Evolutionary conservation across 495 filamentous ascomycete genomes (phyloP), one percentile per base, ranked within the genome.

Genomic region (Achaetomiella virescens): DNA sequence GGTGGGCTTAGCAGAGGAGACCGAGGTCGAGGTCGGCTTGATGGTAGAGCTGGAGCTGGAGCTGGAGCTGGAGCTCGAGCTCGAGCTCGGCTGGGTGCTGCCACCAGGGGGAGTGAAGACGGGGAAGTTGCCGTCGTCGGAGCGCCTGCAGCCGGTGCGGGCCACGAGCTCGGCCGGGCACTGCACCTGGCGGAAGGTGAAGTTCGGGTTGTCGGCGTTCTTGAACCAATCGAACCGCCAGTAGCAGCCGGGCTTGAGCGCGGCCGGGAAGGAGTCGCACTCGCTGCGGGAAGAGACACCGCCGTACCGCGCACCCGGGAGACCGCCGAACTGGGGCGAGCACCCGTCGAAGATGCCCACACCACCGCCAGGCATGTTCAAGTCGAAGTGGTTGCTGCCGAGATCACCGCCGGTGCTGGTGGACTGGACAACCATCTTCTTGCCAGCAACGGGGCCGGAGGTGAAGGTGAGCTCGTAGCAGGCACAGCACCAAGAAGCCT

Each of bases 181-280:
- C 35, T 77, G 73, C 36, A 84, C 78, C 57, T 76, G 60, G 56
- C 69, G 62, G 68, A 75, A 84, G 45, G 61, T 73, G 54, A 83
- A 75, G 47, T 52, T 62, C 36, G 81, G 81, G 67, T 84, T 82
- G 66, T 82, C 78, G 50, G 78, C 71, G 55, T 75, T 74, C 57
- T 72, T 48, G 66, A 83, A 81, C 77, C 78, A 84, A 64, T 82
- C 78, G 64, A 83, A 84, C 58, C 80, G 77, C 73, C 77, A 84
- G 45, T 74, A 63, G 69, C 81, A 84, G 25, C 80, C 81, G 15
- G 67, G 59, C 66, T 77, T 73, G 33, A 83, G 70, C 33, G 70
- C 68, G 15, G 64, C 66, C 10, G 80, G 79, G 67, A 84, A 77
- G 12, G 59, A 55, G 41, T 72, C 67, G 67, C 81, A 84, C 17